Evolutionary conservation across 169 alveolate genomes (phyloP), one percentile per base, ranked within the genome.

Genomic region (Plasmodium berghei): DNA sequence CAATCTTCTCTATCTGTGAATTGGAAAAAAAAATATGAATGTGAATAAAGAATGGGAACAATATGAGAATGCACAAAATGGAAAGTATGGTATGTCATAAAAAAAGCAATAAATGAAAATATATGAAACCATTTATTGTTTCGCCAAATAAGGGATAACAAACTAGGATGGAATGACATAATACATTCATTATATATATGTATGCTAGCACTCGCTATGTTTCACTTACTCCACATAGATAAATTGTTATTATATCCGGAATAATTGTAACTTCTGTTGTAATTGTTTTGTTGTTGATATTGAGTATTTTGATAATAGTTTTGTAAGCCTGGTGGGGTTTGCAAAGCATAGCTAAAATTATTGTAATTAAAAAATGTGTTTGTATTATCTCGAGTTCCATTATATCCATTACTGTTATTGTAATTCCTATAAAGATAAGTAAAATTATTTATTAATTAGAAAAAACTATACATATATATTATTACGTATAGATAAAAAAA

Each of bases 151-250:
- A 34, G 8, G 42, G 42, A 34, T 34, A 34, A 34, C 3, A 34
- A 34, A 34, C 42, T 34, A 34, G 42, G 42, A 5, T 4, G 5
- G 3, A 34, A 34, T 3, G 8, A 3, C 42, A 34, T 34, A 34
- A 34, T 34, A 28, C 5, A 3, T 28, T 3, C 40, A 28, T 28
- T 0, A 1, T 28, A 34, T 34, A 34, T 34, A 34, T 34, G 42
- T 34, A 34, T 34, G 42, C 3, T 34, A 34, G 6, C 42, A 34
- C 0, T 12, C 0, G 18, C 59, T 20, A 48, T 55, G 1, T 16
- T 69, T 42, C 55, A 69, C 90, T 83, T 83, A 83, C 90, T 83
- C 90, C 90, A 83, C 85, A 83, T 83, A 28, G 90, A 83, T 34
- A 83, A 34, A 45, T 83, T 83, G 26, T 83, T 83, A 55, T 70